phyloP scores from a whole-genome alignment of 140 eudicot species.

The Flaveria floridana region DNA sequence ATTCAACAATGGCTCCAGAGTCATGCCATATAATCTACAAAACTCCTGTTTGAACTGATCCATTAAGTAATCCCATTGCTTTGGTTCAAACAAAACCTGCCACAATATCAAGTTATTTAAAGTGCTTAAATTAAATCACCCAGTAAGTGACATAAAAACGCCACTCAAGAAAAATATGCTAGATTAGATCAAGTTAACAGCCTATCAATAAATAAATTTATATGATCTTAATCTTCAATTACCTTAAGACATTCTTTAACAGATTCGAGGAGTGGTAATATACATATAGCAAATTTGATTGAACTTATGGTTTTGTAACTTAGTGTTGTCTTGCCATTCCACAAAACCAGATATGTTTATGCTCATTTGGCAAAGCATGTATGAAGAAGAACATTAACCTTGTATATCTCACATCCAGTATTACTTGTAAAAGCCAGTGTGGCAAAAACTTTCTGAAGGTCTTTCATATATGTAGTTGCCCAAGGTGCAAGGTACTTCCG shows the following conservation, averaged over 20 bases:
- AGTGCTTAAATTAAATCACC: background rate
- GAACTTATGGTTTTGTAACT: constrained; percentile 15
- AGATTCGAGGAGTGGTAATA: background rate
- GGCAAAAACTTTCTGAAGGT: constrained; percentile 89
- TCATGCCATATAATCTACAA: constrained; percentile 95
- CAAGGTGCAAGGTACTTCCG: constrained; percentile 86
- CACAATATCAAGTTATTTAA: constrained; percentile 18
- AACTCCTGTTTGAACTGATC: constrained; percentile 98
- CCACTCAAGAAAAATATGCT: background rate
- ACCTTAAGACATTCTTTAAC: background rate
- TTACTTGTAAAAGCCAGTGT: constrained; percentile 84
- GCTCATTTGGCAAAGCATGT: constrained; percentile 9
- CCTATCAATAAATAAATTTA: constrained; percentile 1
- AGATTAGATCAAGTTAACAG: background rate
- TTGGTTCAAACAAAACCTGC: constrained; percentile 86
- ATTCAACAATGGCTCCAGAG: constrained; percentile 89
- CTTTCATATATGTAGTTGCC: constrained; percentile 92
- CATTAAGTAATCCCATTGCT: constrained; percentile 89
- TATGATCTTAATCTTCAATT: constrained; percentile 14
- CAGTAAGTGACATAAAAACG: background rate
- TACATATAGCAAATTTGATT: background rate
- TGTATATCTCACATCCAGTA: constrained; percentile 82
- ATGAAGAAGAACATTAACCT: constrained; percentile 51
- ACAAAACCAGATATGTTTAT: constrained; percentile 18
- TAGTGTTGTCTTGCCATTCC: background rate